Evolutionary conservation across 495 filamentous ascomycete genomes (phyloP).

Genomic region (Lasiosphaeria miniovina): DNA sequence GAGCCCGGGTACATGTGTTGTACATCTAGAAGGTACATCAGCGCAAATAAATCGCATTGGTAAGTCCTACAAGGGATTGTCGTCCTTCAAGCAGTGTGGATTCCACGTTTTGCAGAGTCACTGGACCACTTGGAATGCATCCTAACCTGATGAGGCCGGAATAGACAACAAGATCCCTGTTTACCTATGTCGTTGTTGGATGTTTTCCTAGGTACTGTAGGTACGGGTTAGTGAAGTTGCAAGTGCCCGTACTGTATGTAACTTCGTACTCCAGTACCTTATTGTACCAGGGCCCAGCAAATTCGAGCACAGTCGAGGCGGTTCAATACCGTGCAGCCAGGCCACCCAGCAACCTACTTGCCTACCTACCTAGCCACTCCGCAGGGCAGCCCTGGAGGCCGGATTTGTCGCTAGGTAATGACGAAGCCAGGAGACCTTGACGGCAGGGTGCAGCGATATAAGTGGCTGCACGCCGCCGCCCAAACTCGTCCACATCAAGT

Average conservation of each 20-base stretch:
- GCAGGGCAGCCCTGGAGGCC: neutral
- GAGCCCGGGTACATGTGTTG: too few species aligned
- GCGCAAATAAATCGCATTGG: neutral
- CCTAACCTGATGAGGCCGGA: constrained; percentile 17
- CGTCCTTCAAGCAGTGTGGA: neutral
- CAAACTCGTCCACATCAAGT: constrained; percentile 21
- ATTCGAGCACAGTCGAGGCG: too few species aligned
- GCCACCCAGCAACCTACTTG: too few species aligned
- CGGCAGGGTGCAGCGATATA: constrained; percentile 18
- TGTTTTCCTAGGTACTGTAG: neutral
- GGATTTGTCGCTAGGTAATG: constrained; percentile 14
- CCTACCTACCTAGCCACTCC: constrained; percentile 2
- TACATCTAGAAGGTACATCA: too few species aligned
- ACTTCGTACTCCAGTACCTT: too few species aligned
- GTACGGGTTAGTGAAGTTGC: too few species aligned
- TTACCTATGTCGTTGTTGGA: neutral
- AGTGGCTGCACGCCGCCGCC: constrained; percentile 25
- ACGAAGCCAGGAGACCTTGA: constrained; percentile 19
- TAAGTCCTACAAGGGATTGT: neutral
- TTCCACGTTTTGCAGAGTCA: constrained; percentile 12
- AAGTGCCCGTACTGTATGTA: too few species aligned
- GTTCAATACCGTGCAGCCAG: too few species aligned
- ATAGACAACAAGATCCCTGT: constrained; percentile 16
- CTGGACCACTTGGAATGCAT: constrained; percentile 18
- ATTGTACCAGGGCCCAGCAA: too few species aligned